Base-by-base conservation (phyloP, 225 moss, liverwort and hornwort genomes). In the Neckera pumila region DNA sequence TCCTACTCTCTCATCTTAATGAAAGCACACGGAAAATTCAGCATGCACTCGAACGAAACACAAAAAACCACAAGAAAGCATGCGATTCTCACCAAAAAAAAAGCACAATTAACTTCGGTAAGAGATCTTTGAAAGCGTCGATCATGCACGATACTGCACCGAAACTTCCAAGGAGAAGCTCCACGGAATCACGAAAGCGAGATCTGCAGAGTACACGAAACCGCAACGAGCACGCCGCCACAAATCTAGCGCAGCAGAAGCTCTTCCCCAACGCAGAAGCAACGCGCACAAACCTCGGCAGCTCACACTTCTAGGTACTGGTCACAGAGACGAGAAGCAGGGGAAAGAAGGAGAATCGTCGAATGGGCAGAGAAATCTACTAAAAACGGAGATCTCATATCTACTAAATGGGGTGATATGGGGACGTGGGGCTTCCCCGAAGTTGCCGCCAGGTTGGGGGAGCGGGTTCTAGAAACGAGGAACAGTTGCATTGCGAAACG, bases 391-490 rank as follows among this genome's bases (percentile, higher is more conserved):
- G 10, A 9, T 15, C 19, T 6, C 8, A 13, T 49, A 69, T 88
- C 77, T 84, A 43, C 88, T 7, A 1, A 17, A 0, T 0, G 0
- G 1, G n/a, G 1, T 30, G 77, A 59, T 16, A 6, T 11, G 1
- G 28, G 23, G 27, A 19, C 67, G 8, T 8, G 4, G 15, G 45
- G 27, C 27, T 53, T 86, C 77, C 38, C 8, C 10, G 86, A 54
- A 51, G 2, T 36, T 63, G 62, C 82, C 0, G 26, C 7, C 12
- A 12, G 14, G 38, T 78, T 78, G 78, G 58, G 16, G 38, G 57
- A 79, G 73, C 38, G 30, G 16, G 61, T 81, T 81, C 81, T 81
- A 31, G 51, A 70, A 74, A 5, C 0, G 2, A 22, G 53, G 82
- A 74, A 74, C 30, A 87, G 81, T 62, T 7, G 23, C 26, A 25